Base-by-base conservation (phyloP, 371 early-diverging fungal species). In the Mucor sp. region DNA sequence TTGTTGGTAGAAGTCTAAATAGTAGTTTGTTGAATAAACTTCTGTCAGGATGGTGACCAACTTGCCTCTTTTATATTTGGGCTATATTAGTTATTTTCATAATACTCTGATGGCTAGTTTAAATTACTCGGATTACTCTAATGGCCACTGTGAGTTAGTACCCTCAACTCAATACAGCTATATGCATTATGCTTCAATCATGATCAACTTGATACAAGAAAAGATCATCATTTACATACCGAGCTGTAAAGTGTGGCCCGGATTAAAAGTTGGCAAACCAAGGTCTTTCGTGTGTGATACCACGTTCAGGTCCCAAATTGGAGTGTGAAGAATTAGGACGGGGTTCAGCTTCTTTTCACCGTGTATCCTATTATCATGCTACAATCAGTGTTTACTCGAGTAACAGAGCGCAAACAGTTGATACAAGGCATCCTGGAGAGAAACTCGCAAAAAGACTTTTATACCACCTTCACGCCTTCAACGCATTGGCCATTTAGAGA, bases 1-100 rank as follows among this genome's bases (percentile, higher is more conserved):
- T 59, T 88, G 67, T 58, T 87, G 4, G 68, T 80, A 23, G 72
- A 82, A 33, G 66, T 66, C 21, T 56, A 68, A 62, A 17, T 17
- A 41, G 14, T 14, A n/a, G n/a, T 30, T 30, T 30, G 2, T 9
- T 41, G 17, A 41, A 41, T 41, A 41, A 41, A 41, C 17, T n/a
- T n/a, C n/a, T n/a, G n/a, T n/a, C n/a, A n/a, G n/a, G n/a, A n/a
- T n/a, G n/a, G n/a, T n/a, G n/a, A n/a, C n/a, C n/a, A n/a, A n/a
- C n/a, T n/a, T n/a, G n/a, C n/a, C n/a, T n/a, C n/a, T n/a, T n/a
- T n/a, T n/a, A n/a, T n/a, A n/a, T n/a, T n/a, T n/a, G n/a, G n/a
- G n/a, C n/a, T n/a, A n/a, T n/a, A n/a, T n/a, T n/a, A n/a, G n/a
- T n/a, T n/a, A n/a, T n/a, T n/a, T n/a, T n/a, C n/a, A n/a, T n/a